Conservation (phyloP, 169 alveolate genomes). For the Plasmodium yoelii region DNA sequence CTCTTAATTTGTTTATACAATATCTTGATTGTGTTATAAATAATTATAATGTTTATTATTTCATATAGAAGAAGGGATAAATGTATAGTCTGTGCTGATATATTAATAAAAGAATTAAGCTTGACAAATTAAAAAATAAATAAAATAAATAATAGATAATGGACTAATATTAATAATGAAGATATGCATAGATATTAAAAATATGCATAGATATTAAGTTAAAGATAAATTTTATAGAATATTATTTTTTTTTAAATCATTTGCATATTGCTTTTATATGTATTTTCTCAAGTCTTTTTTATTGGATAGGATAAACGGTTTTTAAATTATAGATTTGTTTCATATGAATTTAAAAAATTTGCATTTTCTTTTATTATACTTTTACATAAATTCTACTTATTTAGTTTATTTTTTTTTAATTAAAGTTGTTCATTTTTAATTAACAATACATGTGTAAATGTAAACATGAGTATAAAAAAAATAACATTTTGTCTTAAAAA, state of each 20-base stretch:
- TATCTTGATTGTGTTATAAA: no score
- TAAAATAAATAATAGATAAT: no score
- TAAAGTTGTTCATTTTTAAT: neutral
- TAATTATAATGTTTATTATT: no score
- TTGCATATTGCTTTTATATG: neutral
- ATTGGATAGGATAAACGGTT: neutral
- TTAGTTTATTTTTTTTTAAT: conserved; percentile 4
- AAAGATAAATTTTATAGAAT: neutral
- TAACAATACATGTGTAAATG: neutral
- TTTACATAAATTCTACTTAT: neutral
- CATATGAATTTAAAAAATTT: neutral
- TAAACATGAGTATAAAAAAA: neutral
- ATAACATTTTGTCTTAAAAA: neutral
- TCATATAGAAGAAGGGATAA: no score
- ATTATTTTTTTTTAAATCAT: neutral
- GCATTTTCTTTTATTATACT: neutral
- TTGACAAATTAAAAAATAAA: no score
- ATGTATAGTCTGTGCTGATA: no score
- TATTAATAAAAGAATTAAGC: no score
- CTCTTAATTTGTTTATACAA: neutral
- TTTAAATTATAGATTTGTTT: conserved; percentile 5
- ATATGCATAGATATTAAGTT: no score
- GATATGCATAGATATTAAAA: no score
- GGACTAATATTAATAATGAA: no score
- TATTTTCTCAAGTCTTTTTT: neutral